Evolutionary conservation across 495 filamentous ascomycete genomes (phyloP), one percentile per base, ranked within the genome.

Genomic region (Penicillium cataractarum): DNA sequence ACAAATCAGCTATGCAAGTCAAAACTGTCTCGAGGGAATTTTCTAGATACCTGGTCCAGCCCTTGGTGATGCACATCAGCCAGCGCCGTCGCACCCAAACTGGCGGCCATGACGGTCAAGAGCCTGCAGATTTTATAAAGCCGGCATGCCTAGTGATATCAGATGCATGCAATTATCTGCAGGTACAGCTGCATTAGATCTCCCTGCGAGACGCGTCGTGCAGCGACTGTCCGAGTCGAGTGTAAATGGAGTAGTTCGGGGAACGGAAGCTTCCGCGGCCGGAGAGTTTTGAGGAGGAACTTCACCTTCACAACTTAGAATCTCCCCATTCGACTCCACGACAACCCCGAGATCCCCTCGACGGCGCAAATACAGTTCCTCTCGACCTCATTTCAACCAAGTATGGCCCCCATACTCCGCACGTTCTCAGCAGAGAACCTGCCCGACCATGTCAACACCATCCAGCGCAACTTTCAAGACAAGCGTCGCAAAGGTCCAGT

Each of bases 61-160:
- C 80, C 77, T 60, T 83, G 84, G 71, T 86, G 85, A 62, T 87
- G 81, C 51, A 91, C 80, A 67, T 92, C 88, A 24, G 68, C 74
- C 40, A 96, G 75, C 69, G 94, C 69, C 59, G 82, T 82, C 58
- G 81, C 82, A 32, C 92, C 92, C 24, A 80, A 73, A 58, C 65
- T 72, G 37, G 76, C 74, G 55, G 76, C 76, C 76, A 80, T 79
- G 19, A 46, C 33, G 17, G 32, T 51, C 53, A 55, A 44, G 35
- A 26, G 21, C 31, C 60, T 32, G 32, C 33, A 51, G 32, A n/a
- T 27, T 26, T 70, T 61, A 67, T 64, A 63, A 27, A 68, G 53
- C 56, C 51, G 42, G 48, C 66, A 60, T 75, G 67, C 24, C 57
- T 56, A 26, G 6, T 4, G 7, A 12, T 15, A 12, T 33, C 55